Conservation (phyloP, 2,329 filamentous ascomycete genomes). For the Claviceps arundinis region DNA sequence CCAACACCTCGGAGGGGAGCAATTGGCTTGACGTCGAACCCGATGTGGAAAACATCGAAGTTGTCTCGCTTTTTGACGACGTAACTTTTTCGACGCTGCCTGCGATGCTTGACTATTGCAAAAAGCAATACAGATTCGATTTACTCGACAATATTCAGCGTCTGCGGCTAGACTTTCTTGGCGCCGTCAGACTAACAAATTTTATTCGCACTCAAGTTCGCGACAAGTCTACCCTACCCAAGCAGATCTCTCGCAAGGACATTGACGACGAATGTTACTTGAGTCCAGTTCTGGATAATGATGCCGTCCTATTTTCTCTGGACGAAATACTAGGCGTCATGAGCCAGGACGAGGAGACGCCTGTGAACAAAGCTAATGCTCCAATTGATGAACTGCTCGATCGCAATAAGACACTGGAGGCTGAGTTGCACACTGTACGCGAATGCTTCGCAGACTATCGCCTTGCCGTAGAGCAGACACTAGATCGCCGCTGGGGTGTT, state of each 20-base stretch:
- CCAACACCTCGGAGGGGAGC: conserved; percentile 26
- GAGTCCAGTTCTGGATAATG: conserved; percentile 75
- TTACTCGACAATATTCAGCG: conserved; percentile 45
- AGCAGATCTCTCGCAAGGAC: conserved; percentile 44
- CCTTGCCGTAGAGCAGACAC: conserved; percentile 49
- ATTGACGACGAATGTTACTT: conserved; percentile 72
- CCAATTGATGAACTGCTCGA: conserved; percentile 26
- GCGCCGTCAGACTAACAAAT: conserved; percentile 62
- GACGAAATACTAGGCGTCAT: conserved; percentile 50
- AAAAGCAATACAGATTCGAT: conserved; percentile 52
- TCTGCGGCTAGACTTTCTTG: conserved; percentile 56
- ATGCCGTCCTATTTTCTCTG: conserved; percentile 75
- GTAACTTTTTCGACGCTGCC: conserved; percentile 49
- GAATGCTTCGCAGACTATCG: conserved; percentile 54
- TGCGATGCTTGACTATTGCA: conserved; percentile 57
- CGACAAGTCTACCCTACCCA: conserved; percentile 33
- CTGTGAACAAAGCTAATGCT: conserved; percentile 5
- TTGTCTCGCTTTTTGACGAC: conserved; percentile 57
- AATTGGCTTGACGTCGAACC: conserved; percentile 44
- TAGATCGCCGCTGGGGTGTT: conserved; percentile 51
- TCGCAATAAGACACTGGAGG: conserved; percentile 43
- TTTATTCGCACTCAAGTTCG: conserved; percentile 41
- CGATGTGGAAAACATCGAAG: conserved; percentile 47
- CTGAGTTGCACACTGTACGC: conserved; percentile 44
- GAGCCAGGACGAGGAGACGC: conserved; percentile 26